phyloP scores from a whole-genome alignment of 2,329 filamentous ascomycete genomes.

The Colletotrichum brevisporum region DNA sequence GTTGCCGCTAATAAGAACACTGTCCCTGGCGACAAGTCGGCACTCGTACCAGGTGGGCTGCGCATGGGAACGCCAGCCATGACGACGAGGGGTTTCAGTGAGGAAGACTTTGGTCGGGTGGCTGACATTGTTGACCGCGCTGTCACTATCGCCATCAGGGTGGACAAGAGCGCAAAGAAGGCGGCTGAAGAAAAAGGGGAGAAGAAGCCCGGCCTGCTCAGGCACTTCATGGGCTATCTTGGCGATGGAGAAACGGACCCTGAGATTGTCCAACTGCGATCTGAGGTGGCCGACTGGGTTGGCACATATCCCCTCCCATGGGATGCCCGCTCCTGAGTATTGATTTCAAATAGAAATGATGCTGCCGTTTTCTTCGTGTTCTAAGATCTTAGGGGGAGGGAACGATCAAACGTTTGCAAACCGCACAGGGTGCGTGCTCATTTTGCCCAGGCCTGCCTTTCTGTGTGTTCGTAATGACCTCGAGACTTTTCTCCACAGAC shows the following conservation, averaged over 20 bases:
- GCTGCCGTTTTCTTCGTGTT: no score
- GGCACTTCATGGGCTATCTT: slow-evolving; percentile 77
- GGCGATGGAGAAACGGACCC: slow-evolving; percentile 76
- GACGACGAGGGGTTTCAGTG: slow-evolving; percentile 94
- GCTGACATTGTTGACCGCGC: slow-evolving; percentile 89
- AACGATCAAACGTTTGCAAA: no score
- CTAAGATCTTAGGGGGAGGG: no score
- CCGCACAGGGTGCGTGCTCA: no score
- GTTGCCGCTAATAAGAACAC: slow-evolving; percentile 99
- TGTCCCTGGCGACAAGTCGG: slow-evolving; percentile 93
- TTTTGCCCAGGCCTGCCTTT: no score
- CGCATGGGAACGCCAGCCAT: slow-evolving; percentile 97
- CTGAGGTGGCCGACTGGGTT: slow-evolving; percentile 85
- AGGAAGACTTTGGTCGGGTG: slow-evolving; percentile 89
- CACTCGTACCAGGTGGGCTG: slow-evolving; percentile 91
- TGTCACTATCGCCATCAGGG: slow-evolving; percentile 81
- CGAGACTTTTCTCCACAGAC: no score
- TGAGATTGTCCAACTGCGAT: slow-evolving; percentile 80
- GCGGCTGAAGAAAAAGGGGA: slow-evolving; percentile 77
- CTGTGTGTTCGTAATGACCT: no score
- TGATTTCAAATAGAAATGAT: no score
- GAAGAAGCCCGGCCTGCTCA: slow-evolving; percentile 75
- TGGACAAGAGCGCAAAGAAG: slow-evolving; percentile 81
- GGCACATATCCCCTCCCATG: slow-evolving; percentile 81
- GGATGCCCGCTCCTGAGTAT: slow-evolving; percentile 55